These are phyloP conservation scores for Daldinia loculata DNA, from an alignment of 495 filamentous ascomycete species.

Conservation along the genomic window DNA sequence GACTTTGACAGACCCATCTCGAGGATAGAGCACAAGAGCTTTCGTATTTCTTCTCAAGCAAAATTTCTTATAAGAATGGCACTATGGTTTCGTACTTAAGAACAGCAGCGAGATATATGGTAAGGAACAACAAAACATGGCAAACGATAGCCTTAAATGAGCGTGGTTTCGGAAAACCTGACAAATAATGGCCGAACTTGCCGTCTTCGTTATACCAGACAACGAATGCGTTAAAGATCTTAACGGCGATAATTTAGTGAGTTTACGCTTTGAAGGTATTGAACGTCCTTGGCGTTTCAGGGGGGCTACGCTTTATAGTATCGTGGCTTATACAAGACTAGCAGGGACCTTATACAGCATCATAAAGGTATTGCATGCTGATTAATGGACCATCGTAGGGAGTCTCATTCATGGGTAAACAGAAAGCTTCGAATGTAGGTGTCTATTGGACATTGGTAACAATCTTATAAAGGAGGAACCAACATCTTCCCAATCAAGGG, in stretches of 20 bases:
- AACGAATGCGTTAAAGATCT: background rate
- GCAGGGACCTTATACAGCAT: too few species aligned
- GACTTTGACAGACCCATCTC: slow-evolving; percentile 32
- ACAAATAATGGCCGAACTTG: background rate
- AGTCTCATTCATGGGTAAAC: too few species aligned
- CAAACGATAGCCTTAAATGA: background rate
- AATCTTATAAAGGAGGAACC: background rate
- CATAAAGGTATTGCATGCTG: too few species aligned
- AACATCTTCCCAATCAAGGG: background rate
- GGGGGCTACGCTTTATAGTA: background rate
- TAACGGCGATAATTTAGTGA: background rate
- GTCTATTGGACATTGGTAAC: too few species aligned
- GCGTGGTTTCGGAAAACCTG: background rate
- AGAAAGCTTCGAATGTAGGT: too few species aligned
- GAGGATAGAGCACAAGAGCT: slow-evolving; percentile 2
- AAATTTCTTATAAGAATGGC: background rate
- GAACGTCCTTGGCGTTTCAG: background rate
- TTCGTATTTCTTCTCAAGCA: slow-evolving; percentile 11
- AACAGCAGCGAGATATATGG: background rate
- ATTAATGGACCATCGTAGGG: too few species aligned
- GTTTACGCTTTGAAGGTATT: background rate
- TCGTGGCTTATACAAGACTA: background rate
- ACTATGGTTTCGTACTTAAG: background rate
- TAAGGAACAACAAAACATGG: background rate
- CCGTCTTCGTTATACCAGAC: background rate